Percentiles rank a stretch among this genome's conserved stretches.
phyloP scores from a whole-genome alignment of 495 filamentous ascomycete genomes.

The Neurospora sp. region DNA sequence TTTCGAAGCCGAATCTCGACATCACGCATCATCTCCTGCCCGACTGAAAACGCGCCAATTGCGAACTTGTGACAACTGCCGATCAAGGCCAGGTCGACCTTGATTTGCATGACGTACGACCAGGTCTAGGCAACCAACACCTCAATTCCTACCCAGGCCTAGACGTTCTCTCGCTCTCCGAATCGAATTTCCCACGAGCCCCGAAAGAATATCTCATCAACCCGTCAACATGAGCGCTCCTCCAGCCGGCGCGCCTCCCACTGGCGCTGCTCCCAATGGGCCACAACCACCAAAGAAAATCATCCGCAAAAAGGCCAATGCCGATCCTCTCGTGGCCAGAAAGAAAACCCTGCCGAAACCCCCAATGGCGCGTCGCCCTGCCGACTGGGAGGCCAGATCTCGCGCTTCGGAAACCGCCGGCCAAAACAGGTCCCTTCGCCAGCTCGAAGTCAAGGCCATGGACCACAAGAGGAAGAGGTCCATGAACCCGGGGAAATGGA shows the following conservation, averaged over 20 bases:
- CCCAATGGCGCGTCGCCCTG: background rate
- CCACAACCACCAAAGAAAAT: constrained; percentile 32
- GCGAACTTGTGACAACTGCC: background rate
- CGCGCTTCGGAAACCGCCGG: background rate
- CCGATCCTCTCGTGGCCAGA: constrained; percentile 57
- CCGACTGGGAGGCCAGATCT: background rate
- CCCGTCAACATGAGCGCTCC: constrained; percentile 47
- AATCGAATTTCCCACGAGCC: background rate
- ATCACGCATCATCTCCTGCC: background rate
- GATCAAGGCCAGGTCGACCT: background rate
- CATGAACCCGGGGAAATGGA: constrained; percentile 45
- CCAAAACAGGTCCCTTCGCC: background rate
- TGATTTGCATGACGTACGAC: background rate
- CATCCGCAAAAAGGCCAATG: constrained; percentile 36
- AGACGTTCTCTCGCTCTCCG: background rate
- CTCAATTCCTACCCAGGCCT: background rate
- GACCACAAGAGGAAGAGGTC: background rate
- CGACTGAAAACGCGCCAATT: background rate
- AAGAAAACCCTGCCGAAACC: constrained; percentile 38
- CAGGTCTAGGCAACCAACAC: background rate
- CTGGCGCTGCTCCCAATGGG: constrained; percentile 21
- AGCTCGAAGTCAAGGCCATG: background rate
- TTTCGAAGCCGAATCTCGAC: background rate
- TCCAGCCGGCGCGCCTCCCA: constrained; percentile 32
- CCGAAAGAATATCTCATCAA: background rate